These are phyloP conservation scores for Umbelopsis sp. DNA, from an alignment of 192 early-diverging fungal species.

Conservation along the genomic window DNA sequence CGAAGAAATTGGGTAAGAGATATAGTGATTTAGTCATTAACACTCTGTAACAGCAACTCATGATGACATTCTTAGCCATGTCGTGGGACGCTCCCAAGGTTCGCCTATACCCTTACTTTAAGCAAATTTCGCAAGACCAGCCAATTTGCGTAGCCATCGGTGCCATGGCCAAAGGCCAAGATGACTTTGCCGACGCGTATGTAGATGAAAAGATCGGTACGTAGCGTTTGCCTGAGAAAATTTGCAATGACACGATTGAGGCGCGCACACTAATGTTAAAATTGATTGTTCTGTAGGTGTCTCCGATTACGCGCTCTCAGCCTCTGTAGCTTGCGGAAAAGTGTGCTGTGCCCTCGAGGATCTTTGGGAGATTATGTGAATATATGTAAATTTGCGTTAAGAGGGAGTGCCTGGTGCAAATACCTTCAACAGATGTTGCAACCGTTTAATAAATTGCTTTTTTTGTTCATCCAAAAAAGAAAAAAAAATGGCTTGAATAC, in stretches of 20 bases:
- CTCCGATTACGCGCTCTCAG: conserved; percentile 93
- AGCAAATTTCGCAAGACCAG: conserved; percentile 67
- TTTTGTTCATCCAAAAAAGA: conserved; percentile 20
- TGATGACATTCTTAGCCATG: conserved; percentile 54
- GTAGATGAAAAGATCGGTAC: conserved; percentile 94
- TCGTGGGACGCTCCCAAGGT: conserved; percentile 88
- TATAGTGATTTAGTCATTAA: not conserved
- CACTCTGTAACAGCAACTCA: not conserved
- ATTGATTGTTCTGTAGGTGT: conserved; percentile 41
- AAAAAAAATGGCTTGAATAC: no score
- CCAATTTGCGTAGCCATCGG: conserved; percentile 92
- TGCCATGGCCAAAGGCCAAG: conserved; percentile 93
- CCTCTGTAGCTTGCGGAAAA: conserved; percentile 94
- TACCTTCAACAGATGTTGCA: conserved; percentile 23
- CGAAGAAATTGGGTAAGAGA: conserved; percentile 74
- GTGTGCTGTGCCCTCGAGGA: conserved; percentile 88
- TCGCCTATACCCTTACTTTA: conserved; percentile 71
- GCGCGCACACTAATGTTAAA: not conserved
- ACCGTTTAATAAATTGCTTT: conserved; percentile 19
- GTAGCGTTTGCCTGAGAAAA: not conserved
- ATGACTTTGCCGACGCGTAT: conserved; percentile 92
- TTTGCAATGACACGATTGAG: not conserved
- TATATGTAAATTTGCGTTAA: conserved; percentile 18
- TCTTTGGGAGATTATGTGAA: conserved; percentile 82
- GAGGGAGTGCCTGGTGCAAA: conserved; percentile 23